Evolutionary conservation across 768 basidiomycete species (phyloP), one percentile per base, ranked within the genome.

Genomic region (Boletus fagicola): DNA sequence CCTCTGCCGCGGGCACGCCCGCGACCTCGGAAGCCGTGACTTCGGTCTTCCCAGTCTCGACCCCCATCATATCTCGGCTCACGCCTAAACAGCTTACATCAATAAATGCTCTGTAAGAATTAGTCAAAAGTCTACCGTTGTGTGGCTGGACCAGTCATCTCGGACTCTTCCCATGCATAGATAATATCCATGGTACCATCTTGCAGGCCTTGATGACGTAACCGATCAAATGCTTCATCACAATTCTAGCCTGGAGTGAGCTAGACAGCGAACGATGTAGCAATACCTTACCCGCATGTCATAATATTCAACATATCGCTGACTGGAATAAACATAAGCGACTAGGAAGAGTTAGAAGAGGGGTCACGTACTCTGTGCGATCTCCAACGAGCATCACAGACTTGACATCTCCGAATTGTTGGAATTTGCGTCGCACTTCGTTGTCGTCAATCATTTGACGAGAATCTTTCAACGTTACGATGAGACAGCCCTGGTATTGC

Each of bases 221-320:
- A 75, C 20, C 85, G 78, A 65, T 97, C 92, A 62, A 83, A 85
- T 0, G 94, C 88, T 62, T 90, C 84, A 33, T 85, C 85, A 54
- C 85, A 86, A 24, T 87, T 91, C 86, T 93, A 61, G 22, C 45
- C 47, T 16, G 28, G 22, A 28, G 43, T 65, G 13, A 69, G 61
- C 58, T 36, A 56, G 33, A 40, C 5, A 45, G 38, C 10, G 10
- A 43, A 51, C 9, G 16, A 54, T 26, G 38, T 33, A 46, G 38
- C 18, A 3, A 20, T 7, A 4, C 64, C 85, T 70, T 62, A 90
- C 93, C 70, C 93, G 77, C 24, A 83, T 91, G 68, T 99, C 97
- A 68, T 87, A 99, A 68, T 86, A 94, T 69, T 98, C 94, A n/a
- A 98, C 89, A 61, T 91, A 86, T 57, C 91, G 87, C 65, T 92